A percentile compares a stretch with the other conserved stretches of the same genome.
Evolutionary conservation across 164 flowering plant species (phyloP).

Genomic region (Cinnamomum chago): DNA sequence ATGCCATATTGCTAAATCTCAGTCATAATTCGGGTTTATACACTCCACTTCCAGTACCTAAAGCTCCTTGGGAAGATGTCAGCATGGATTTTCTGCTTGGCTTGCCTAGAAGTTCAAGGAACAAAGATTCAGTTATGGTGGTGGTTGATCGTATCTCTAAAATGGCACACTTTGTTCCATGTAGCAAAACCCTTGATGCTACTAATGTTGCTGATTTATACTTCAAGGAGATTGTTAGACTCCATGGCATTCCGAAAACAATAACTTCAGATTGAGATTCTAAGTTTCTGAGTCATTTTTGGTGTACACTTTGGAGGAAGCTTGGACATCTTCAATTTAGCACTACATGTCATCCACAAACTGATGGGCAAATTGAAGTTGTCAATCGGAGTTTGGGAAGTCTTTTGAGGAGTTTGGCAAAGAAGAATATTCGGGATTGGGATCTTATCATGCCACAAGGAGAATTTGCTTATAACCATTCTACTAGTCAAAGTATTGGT

Average conservation of each 20-base stretch:
- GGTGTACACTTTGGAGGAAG: background rate
- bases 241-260: constrained; percentile 12
- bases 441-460: background rate
- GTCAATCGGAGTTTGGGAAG: constrained; percentile 6
- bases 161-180: constrained; percentile 20
- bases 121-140: constrained; percentile 5
- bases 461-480: background rate
- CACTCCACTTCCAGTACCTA: constrained; percentile 10
- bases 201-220: background rate
- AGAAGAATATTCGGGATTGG: no score
- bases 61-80: constrained; percentile 8
- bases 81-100: constrained; percentile 19
- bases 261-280: background rate
- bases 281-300: constrained; percentile 6
- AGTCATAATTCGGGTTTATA: constrained; percentile 4
- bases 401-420: background rate
- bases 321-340: background rate
- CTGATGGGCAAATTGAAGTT: background rate
- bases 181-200: background rate
- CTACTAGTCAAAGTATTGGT: background rate
- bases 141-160: constrained; percentile 16
- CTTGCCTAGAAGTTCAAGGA: background rate
- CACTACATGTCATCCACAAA: background rate
- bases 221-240: background rate
- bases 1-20: constrained; percentile 11